Evolutionary conservation across 352 stramenopile genomes (phyloP).

Genomic region (Pythium rhizo-oryzae): DNA sequence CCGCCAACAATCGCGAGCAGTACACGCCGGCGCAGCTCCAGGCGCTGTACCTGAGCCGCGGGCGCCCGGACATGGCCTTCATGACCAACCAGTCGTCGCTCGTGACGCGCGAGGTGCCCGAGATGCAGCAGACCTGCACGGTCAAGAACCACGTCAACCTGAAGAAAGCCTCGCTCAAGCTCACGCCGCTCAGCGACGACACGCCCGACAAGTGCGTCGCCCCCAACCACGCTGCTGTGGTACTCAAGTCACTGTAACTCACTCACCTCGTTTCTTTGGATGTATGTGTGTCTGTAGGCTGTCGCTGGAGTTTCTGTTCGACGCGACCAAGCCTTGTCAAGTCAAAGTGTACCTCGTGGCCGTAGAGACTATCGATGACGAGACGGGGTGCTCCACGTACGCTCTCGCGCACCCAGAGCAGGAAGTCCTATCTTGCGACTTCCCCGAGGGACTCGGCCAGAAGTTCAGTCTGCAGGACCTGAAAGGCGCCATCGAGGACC

Average conservation of each 20-base stretch:
- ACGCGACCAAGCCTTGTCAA: slow-evolving; percentile 75
- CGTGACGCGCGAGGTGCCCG: slow-evolving; percentile 55
- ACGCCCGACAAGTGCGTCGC: slow-evolving; percentile 19
- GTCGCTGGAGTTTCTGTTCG: slow-evolving; percentile 73
- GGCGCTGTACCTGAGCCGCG: slow-evolving; percentile 78
- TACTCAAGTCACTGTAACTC: not conserved
- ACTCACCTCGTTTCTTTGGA: not conserved
- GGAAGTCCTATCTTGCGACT: slow-evolving; percentile 44
- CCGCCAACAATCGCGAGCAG: slow-evolving; percentile 38
- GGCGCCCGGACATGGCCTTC: slow-evolving; percentile 83
- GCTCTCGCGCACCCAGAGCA: slow-evolving; percentile 51
- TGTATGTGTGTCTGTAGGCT: slow-evolving; percentile 21
- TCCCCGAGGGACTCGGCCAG: slow-evolving; percentile 54
- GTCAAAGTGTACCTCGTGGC: slow-evolving; percentile 67
- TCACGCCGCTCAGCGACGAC: slow-evolving; percentile 35
- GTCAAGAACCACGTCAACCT: slow-evolving; percentile 88
- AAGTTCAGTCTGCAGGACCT: slow-evolving; percentile 41
- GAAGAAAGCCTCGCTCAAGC: slow-evolving; percentile 76
- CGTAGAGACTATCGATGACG: slow-evolving; percentile 66
- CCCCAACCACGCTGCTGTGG: too few relatives aligned
- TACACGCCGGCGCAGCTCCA: slow-evolving; percentile 87
- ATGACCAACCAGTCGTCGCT: slow-evolving; percentile 69
- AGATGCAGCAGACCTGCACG: slow-evolving; percentile 84
- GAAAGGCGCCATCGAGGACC: slow-evolving; percentile 27
- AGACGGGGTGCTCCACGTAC: slow-evolving; percentile 66